Conservation (phyloP, 2,329 filamentous ascomycete species). For the Fusarium subtropicale region DNA sequence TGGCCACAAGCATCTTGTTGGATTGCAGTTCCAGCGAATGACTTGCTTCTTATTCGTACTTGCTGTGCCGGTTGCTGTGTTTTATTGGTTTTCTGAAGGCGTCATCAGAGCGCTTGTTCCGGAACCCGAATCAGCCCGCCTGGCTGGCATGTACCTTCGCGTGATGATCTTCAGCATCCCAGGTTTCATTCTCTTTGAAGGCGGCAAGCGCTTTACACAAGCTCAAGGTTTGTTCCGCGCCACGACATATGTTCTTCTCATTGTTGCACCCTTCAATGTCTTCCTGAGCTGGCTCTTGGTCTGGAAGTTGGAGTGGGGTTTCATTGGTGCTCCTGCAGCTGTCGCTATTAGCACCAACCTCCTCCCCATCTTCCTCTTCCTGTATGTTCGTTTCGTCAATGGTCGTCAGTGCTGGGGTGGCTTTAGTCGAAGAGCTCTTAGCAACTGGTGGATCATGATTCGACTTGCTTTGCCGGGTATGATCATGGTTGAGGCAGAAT, state of each 20-base stretch:
- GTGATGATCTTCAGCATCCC: constrained; percentile 79
- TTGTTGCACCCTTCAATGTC: constrained; percentile 81
- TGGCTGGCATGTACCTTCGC: constrained; percentile 79
- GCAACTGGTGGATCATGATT: constrained; percentile 86
- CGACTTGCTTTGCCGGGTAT: constrained; percentile 88
- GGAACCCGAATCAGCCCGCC: constrained; percentile 68
- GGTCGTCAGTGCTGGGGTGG: constrained; percentile 88
- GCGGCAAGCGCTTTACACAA: constrained; percentile 83
- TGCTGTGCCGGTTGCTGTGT: constrained; percentile 75
- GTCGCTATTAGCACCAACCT: constrained; percentile 83
- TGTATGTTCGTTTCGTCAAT: constrained; percentile 80
- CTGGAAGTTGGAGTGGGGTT: constrained; percentile 76
- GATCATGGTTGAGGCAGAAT: constrained; percentile 94
- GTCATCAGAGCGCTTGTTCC: constrained; percentile 66
- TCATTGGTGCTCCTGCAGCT: constrained; percentile 84
- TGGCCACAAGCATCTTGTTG: constrained; percentile 88
- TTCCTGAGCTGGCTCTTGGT: constrained; percentile 84
- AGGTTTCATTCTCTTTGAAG: constrained; percentile 81
- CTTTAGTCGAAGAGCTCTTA: constrained; percentile 75
- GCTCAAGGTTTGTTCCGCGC: constrained; percentile 85
- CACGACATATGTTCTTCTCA: constrained; percentile 79
- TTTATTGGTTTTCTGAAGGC: constrained; percentile 76
- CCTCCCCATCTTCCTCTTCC: constrained; percentile 79
- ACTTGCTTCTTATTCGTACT: constrained; percentile 79
- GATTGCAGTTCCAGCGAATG: constrained; percentile 85